Evolutionary conservation across 768 basidiomycete genomes (phyloP).

Genomic region (Neoboletus magnificus): DNA sequence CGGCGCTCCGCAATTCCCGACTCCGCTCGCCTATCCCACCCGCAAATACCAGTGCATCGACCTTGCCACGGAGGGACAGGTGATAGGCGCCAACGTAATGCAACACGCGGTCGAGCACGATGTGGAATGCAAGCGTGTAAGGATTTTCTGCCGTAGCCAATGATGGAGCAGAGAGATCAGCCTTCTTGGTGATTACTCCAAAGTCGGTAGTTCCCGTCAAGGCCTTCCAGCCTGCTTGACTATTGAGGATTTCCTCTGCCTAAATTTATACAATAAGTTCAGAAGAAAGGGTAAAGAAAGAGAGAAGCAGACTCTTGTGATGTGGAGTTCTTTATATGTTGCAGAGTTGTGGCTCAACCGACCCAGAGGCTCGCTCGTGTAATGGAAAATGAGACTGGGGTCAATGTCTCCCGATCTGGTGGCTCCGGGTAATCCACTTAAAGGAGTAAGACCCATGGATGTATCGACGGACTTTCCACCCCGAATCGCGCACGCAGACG

Average conservation of each 20-base stretch:
- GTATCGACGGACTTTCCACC: slow-evolving; percentile 78
- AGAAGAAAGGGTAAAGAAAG: neutral
- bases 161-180: slow-evolving; percentile 25
- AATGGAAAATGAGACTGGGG: slow-evolving; percentile 86
- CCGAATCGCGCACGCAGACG: slow-evolving; percentile 74
- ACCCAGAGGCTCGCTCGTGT: slow-evolving; percentile 48
- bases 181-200: slow-evolving; percentile 54
- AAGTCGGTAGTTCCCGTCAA: slow-evolving; percentile 83
- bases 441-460: slow-evolving; percentile 88
- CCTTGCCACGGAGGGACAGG: slow-evolving; percentile 60
- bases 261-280: slow-evolving; percentile 20
- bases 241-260: slow-evolving; percentile 75
- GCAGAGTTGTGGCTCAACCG: slow-evolving; percentile 50
- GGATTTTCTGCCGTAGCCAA: slow-evolving; percentile 31
- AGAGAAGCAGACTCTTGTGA: slow-evolving; percentile 43
- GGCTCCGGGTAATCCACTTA: slow-evolving; percentile 86
- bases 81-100: slow-evolving; percentile 73
- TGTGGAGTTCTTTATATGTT: slow-evolving; percentile 44
- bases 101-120: slow-evolving; percentile 74
- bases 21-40: slow-evolving; percentile 87
- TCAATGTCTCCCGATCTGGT: slow-evolving; percentile 84
- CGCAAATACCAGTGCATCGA: slow-evolving; percentile 82
- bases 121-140: slow-evolving; percentile 65
- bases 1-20: slow-evolving; percentile 53
- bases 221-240: slow-evolving; percentile 73